Evolutionary conservation across 2,329 filamentous ascomycete species (phyloP).

Genomic region (Aspergillus proliferans): DNA sequence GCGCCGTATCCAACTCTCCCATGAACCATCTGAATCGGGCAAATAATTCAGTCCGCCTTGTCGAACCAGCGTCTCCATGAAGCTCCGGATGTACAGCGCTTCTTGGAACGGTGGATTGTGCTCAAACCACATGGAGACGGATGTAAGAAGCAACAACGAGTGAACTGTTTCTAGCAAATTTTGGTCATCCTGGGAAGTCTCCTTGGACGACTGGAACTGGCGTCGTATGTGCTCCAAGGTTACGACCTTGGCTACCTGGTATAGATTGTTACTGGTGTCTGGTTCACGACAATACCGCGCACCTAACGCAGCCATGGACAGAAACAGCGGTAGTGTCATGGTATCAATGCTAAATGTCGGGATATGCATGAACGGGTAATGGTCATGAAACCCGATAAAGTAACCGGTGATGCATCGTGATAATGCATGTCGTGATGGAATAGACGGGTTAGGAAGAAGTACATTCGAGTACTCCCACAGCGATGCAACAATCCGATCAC

Average conservation of each 20-base stretch:
- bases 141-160: conserved; percentile 21
- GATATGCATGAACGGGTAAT: conserved; percentile 29
- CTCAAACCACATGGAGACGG: conserved; percentile 27
- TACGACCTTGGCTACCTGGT: conserved; percentile 25
- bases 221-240: conserved; percentile 27
- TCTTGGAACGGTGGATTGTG: conserved; percentile 26
- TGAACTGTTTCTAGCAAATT: conserved; percentile 25
- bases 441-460: conserved; percentile 17
- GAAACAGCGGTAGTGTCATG: conserved; percentile 19
- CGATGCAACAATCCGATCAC: conserved; percentile 19
- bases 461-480: conserved; percentile 23
- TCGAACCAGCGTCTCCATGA: conserved; percentile 24
- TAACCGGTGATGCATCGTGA: conserved; percentile 29
- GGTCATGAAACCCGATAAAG: conserved; percentile 27
- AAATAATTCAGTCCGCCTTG: conserved; percentile 24
- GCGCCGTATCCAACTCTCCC: conserved; percentile 27
- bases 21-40: conserved; percentile 23
- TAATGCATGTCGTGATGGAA: conserved; percentile 26
- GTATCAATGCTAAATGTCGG: conserved; percentile 24
- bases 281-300: conserved; percentile 29
- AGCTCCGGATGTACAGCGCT: conserved; percentile 22
- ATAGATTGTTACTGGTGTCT: conserved; percentile 27
- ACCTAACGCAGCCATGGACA: conserved; percentile 27
- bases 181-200: conserved; percentile 9
- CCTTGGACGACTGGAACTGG: conserved; percentile 19